These are phyloP conservation scores for Sicyos baderoa DNA, from an alignment of 306 rosid species.

Conservation along the genomic window DNA sequence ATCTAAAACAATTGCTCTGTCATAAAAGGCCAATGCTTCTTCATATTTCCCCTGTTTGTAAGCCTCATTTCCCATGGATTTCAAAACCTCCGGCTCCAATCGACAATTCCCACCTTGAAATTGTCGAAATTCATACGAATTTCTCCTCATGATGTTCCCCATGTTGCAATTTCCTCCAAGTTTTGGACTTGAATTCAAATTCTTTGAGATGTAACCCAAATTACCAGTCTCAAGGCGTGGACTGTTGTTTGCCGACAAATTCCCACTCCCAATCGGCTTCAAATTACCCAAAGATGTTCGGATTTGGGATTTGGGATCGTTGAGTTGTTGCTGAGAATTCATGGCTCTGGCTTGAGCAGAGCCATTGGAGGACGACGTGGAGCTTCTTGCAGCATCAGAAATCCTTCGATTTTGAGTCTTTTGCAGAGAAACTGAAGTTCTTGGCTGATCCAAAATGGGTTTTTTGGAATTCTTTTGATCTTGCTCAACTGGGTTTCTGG, in stretches of 20 bases:
- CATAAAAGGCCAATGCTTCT: conserved; percentile 66
- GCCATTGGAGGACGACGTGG: conserved; percentile 44
- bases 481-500: conserved; percentile 2
- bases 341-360: not conserved
- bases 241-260: conserved; percentile 34
- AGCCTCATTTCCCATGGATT: conserved; percentile 78
- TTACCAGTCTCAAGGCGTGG: conserved; percentile 31
- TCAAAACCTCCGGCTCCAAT: conserved; percentile 66
- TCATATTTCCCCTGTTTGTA: conserved; percentile 53
- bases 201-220: conserved; percentile 16
- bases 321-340: not conserved
- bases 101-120: conserved; percentile 32
- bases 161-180: conserved; percentile 24
- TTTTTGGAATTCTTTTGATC: conserved; percentile 31
- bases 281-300: conserved; percentile 35
- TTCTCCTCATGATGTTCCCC: conserved; percentile 79
- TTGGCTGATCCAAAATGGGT: conserved; percentile 23
- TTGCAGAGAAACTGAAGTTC: conserved; percentile 22
- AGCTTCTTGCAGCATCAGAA: conserved; percentile 60
- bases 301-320: not conserved
- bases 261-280: conserved; percentile 36
- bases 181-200: conserved; percentile 23
- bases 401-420: conserved; percentile 31
- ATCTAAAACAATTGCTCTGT: conserved; percentile 61
- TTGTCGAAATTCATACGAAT: conserved; percentile 33